Evolutionary conservation across 2,329 filamentous ascomycete genomes (phyloP), one percentile per base, ranked within the genome.

Genomic region (Talaromyces sp.): DNA sequence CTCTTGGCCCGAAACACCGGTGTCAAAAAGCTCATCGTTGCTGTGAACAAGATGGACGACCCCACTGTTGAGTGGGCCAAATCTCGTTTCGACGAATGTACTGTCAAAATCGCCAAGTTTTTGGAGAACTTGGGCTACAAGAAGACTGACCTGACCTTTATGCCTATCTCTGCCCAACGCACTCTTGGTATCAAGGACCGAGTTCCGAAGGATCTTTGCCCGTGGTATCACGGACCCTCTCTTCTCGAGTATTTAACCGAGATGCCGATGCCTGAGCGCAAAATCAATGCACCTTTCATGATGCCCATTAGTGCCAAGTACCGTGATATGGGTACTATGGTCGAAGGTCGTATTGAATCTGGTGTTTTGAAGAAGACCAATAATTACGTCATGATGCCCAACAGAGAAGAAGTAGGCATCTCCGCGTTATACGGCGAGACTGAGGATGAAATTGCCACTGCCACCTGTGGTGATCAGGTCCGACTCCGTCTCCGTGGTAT

Each of bases 31-130:
- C 86, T 99, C 64, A 85, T 98, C 54, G 89, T 99, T 35, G 95
- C 86, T 62, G 93, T 97, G 76, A 99, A 99, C 87, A 99, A 99
- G 85, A 99, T 99, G 96, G 95, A 99, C 76, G 95, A 99, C 76
- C 84, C 90, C 11, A 99, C 95, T 2, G 96, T 99, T 60, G 87
- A 97, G 74, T 99, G 96, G 96, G 95, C 91, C 63, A 88, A 97
- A 72, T 91, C 91, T 47, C 89, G 95, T 64, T 99, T 92, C 83
- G 89, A 92, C 74, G 95, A 99, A 81, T 99, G 95, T 79, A 93
- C 89, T 3, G 89, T 89, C 70, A 99, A 98, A 83, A 87, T 99
- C 59, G 80, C 88, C 16, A 86, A 89, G 70, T 98, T 97, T 84
- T 82, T 99, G 68, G 97, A 97, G 82, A 91, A 88, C 62, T 90